Evolutionary conservation across 495 filamentous ascomycete species (phyloP), one percentile per base, ranked within the genome.

Genomic region (Penicillium crystallinum): DNA sequence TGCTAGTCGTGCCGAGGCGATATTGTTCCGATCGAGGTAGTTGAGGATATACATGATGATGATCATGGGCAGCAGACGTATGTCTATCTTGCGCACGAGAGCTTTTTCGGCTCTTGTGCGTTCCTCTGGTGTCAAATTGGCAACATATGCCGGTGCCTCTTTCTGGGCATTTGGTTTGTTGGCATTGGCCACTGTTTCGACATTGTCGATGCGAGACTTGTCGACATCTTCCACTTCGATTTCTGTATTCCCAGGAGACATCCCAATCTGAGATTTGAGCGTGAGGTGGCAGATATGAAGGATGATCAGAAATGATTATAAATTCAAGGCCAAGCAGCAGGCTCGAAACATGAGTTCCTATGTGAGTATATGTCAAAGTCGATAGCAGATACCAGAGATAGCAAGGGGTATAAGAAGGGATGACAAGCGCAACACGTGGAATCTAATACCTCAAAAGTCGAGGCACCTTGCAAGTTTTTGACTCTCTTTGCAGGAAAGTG

Each of bases 31-130:
- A 65, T 91, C 88, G 52, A 91, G 73, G 65, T 90, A 93, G 61
- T 91, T 91, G 61, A 91, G 67, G 56, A 91, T 87, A 61, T 91
- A 90, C 81, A 87, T 86, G 50, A 86, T 54, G 49, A 85, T 78
- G 33, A 86, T 64, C 68, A 82, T 80, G 10, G 85, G 85, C 53
- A 89, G 64, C 6, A 76, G 57, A 15, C 82, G 67, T 1, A 81
- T 37, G 62, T 88, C 86, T 25, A 89, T 85, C 62, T 86, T 88
- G 46, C 80, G 72, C 44, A 77, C 74, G 27, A 88, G 70, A 42
- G 67, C 69, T 49, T 57, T 70, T 59, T 84, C 81, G 1, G 74
- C 66, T 11, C 56, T 53, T 6, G 63, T 45, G 37, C 78, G 77
- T 57, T 83, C 77, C 41, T 77, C 78, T 0, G 71, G 67, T 0